Base-by-base conservation (phyloP, 164 flowering plant genomes). In the Piper longum region DNA sequence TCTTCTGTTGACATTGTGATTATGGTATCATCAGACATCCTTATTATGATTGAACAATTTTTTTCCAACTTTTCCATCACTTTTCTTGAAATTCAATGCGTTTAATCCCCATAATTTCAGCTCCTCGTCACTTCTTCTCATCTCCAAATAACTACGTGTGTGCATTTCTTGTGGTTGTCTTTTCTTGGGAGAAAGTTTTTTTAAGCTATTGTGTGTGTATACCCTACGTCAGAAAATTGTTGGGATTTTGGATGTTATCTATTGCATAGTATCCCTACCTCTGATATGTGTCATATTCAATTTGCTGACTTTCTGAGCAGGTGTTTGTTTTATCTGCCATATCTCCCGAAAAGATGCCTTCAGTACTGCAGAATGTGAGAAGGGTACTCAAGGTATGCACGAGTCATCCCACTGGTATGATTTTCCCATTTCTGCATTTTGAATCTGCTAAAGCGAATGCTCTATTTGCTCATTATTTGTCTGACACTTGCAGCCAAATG, bases 261-360 rank as follows among this genome's bases (percentile, higher is more conserved):
- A 26, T 26, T 26, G 36, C 36, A 26, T 26, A 26, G 36, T 26
- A 26, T 26, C 36, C 36, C 36, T 26, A 26, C 36, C 36, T 26
- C 36, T 26, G 36, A 26, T 26, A 26, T 26, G 9, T 12, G 59
- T 43, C 13, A 39, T 56, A 59, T 36, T 44, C 13, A 4, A 48
- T 51, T 26, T 26, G 36, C 36, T 87, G 80, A 88, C 81, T 39
- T 73, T 75, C 83, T 75, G 77, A 79, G 75, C 81, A 93, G 99
- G 83, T 93, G 63, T 93, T 93, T 80, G 83, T 88, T 59, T 74
- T 93, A 61, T 93, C 97, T 85, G 97, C 97, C 80, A 97, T 93
- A 52, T 76, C 92, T 43, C 99, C 97, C 0, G 96, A 93, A 70
- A 93, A 93, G 86, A 93, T 93, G 99, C 70, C 85, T 59, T 57